A percentile compares a stretch with the other conserved stretches of the same genome.
phyloP scores from a whole-genome alignment of 2,329 filamentous ascomycete species.

The Colletotrichum cuscutae region DNA sequence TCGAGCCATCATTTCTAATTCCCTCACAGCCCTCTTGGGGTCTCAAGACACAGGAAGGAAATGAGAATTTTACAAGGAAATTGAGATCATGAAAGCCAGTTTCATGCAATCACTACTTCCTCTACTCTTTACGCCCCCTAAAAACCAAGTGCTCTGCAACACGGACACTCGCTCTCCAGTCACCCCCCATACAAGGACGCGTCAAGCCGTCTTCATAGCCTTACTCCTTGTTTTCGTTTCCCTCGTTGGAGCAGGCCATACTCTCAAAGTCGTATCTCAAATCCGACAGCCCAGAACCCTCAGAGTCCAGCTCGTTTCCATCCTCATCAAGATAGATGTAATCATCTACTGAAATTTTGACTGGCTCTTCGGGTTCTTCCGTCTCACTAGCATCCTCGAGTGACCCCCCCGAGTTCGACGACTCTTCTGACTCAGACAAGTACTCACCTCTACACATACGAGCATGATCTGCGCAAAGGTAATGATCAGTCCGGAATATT shows the following conservation, averaged over 20 bases:
- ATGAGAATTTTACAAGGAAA: too few relatives aligned
- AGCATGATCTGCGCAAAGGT: not conserved
- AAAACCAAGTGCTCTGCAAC: too few relatives aligned
- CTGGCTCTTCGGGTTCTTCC: not conserved
- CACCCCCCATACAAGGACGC: not conserved
- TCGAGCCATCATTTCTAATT: too few relatives aligned
- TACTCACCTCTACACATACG: not conserved
- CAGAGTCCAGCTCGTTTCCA: not conserved
- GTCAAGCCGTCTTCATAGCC: not conserved
- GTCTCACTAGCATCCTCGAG: not conserved
- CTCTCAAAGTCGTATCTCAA: not conserved
- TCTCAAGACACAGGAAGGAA: too few relatives aligned
- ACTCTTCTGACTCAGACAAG: too few relatives aligned
- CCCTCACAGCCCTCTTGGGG: too few relatives aligned
- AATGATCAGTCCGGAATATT: not conserved
- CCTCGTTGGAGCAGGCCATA: not conserved
- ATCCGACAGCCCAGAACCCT: not conserved
- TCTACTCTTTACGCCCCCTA: not conserved
- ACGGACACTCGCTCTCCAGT: not conserved
- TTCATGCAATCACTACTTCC: too few relatives aligned
- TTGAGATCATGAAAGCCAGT: too few relatives aligned
- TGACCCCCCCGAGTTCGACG: fast-evolving
- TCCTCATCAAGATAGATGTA: not conserved
- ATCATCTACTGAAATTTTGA: not conserved
- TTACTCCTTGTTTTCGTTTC: not conserved